Evolutionary conservation across 352 stramenopile species (phyloP).

Genomic region (Globisporangium yorkense): DNA sequence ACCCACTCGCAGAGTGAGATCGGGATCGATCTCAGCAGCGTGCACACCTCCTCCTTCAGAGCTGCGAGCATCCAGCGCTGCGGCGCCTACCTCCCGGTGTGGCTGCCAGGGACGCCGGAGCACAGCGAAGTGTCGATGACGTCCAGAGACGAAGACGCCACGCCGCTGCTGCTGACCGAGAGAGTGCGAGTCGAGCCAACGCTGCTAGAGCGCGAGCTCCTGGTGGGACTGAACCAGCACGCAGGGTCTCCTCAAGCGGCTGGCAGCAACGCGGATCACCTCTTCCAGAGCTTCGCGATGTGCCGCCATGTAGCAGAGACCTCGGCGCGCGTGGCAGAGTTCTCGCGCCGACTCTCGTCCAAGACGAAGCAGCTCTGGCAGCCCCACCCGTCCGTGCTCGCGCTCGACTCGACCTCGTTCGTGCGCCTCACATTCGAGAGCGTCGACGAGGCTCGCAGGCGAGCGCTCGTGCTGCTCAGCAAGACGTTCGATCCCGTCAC

Average conservation of each 20-base stretch:
- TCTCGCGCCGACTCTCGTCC: conserved; percentile 27
- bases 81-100: conserved; percentile 45
- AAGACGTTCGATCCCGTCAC: conserved; percentile 74
- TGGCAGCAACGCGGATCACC: conserved; percentile 9
- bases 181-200: conserved; percentile 49
- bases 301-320: conserved; percentile 31
- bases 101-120: conserved; percentile 47
- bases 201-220: conserved; percentile 54
- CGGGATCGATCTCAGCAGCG: neutral
- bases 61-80: conserved; percentile 29
- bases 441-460: conserved; percentile 58
- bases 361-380: conserved; percentile 24
- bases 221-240: conserved; percentile 19
- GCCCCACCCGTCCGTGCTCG: conserved; percentile 6
- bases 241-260: neutral
- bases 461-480: conserved; percentile 55
- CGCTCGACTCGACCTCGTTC: conserved; percentile 38
- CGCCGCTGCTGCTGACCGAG: conserved; percentile 43
- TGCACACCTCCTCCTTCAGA: neutral
- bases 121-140: conserved; percentile 60
- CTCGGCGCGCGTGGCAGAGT: conserved; percentile 33
- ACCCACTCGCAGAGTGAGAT: neutral
- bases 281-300: conserved; percentile 30
- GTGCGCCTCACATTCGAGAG: conserved; percentile 68
- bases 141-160: conserved; percentile 46